These are phyloP conservation scores for Saccharomycopsis sp. DNA, from an alignment of 805 yeast genomes.

Conservation along the genomic window DNA sequence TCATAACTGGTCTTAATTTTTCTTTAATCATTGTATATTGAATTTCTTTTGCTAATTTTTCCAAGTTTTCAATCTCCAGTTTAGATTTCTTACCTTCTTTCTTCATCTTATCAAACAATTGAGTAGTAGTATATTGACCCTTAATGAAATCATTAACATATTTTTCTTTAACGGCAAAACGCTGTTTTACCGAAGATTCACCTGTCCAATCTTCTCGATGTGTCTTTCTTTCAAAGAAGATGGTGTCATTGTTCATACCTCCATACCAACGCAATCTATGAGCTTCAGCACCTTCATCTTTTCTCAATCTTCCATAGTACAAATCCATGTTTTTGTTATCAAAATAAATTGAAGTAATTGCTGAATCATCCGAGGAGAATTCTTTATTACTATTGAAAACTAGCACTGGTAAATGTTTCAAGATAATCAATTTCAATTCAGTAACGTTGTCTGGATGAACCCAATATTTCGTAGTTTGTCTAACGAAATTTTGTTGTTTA, in stretches of 20 bases:
- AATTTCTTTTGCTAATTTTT: conserved; percentile 86
- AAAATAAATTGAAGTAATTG: conserved; percentile 93
- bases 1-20: conserved; percentile 84
- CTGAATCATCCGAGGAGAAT: conserved; percentile 89
- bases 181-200: conserved; percentile 96
- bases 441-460: conserved; percentile 98
- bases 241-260: conserved; percentile 87
- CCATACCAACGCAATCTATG: conserved; percentile 99
- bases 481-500: conserved; percentile 91
- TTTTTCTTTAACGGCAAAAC: conserved; percentile 88
- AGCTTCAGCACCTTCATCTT: conserved; percentile 98
- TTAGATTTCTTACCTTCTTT: conserved; percentile 84
- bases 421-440: conserved; percentile 83
- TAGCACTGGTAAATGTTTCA: conserved; percentile 93
- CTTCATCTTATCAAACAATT: conserved; percentile 87
- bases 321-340: conserved; percentile 86
- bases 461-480: conserved; percentile 99
- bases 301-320: conserved; percentile 88
- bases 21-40: conserved; percentile 84
- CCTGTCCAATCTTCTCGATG: conserved; percentile 99
- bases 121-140: conserved; percentile 81
- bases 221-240: conserved; percentile 94
- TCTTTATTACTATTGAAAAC: conserved; percentile 96
- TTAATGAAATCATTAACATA: conserved; percentile 76
- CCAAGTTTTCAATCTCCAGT: conserved; percentile 86